Evolutionary conservation across 495 filamentous ascomycete species (phyloP), one percentile per base, ranked within the genome.

Genomic region (Trichoderma orchidacearum): DNA sequence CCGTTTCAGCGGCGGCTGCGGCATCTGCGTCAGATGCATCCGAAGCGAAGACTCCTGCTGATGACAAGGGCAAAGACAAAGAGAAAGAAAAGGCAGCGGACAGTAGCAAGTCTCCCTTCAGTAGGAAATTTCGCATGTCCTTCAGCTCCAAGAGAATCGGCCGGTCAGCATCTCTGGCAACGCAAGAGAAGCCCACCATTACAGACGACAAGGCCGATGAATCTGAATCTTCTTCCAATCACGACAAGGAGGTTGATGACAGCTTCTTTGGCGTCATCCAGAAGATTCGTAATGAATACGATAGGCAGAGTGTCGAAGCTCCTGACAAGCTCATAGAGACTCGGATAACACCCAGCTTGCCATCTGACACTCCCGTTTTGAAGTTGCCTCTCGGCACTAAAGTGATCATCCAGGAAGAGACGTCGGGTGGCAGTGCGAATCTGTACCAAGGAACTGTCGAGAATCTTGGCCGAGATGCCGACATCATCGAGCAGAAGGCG

Each of bases 341-440:
- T 8, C 76, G 75, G 5, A 83, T 98, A 61, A 76, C 79, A 0
- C 93, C 94, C 0, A 91, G 87, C 63, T 67, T 85, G 5, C 82
- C 86, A 2, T 87, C 76, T 59, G 93, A 98, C 61, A 94, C 93
- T 1, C 93, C 93, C 0, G 80, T 87, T 25, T 68, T 98, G 21
- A 83, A 88, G 57, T 84, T 86, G 17, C 93, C 93, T 0, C 64
- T 81, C 18, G 80, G 80, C 18, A 95, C 89, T 17, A 87, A 84
- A 23, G 86, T 98, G 30, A 87, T 97, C 48, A 89, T 98, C 53
- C 94, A 98, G 66, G 93, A 97, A 66, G 94, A 98, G 64, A 85
- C 86, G 0, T 87, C 86, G 31, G 93, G 91, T 29, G 93, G 93
- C 50, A 91, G 90, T 51, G 86, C 87, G 27, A 93, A 97, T 72